Evolutionary conservation across 371 early-diverging fungal genomes (phyloP).

Genomic region (Circinella umbellata): DNA sequence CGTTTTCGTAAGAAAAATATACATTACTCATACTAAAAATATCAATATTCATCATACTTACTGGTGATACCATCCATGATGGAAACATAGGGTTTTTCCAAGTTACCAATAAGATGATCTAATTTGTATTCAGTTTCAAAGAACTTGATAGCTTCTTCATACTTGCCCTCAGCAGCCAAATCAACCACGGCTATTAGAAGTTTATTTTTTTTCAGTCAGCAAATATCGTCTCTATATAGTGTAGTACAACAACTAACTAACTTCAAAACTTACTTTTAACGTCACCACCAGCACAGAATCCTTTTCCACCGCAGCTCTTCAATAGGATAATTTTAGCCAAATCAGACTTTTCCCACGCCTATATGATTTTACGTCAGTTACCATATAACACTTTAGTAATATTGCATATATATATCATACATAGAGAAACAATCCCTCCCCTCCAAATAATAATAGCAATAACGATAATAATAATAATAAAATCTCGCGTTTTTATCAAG

Average conservation of each 20-base stretch:
- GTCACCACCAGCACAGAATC: constrained; percentile 98
- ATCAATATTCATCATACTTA: constrained; percentile 38
- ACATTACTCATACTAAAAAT: too few relatives aligned
- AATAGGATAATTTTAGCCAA: constrained; percentile 87
- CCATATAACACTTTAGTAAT: not conserved
- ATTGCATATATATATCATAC: not conserved
- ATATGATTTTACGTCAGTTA: constrained; percentile 15
- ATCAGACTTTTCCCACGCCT: constrained; percentile 92
- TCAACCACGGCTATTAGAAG: constrained; percentile 48
- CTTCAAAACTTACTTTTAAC: constrained; percentile 71
- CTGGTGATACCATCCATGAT: constrained; percentile 94
- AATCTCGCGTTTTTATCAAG: not conserved
- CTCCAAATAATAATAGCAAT: too few relatives aligned
- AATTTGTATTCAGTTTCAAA: constrained; percentile 93
- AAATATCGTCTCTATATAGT: not conserved
- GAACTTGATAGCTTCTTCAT: constrained; percentile 72
- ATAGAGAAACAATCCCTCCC: not conserved
- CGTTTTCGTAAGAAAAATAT: too few relatives aligned
- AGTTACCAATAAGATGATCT: constrained; percentile 91
- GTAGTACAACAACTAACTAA: not conserved
- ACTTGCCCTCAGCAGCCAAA: constrained; percentile 40
- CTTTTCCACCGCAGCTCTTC: constrained; percentile 76
- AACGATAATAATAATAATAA: not conserved
- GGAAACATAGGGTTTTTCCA: constrained; percentile 86
- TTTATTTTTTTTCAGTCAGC: not conserved